Base-by-base conservation (phyloP, 108 stramenopile species). In the Pseudonitzschia multiseries region DNA sequence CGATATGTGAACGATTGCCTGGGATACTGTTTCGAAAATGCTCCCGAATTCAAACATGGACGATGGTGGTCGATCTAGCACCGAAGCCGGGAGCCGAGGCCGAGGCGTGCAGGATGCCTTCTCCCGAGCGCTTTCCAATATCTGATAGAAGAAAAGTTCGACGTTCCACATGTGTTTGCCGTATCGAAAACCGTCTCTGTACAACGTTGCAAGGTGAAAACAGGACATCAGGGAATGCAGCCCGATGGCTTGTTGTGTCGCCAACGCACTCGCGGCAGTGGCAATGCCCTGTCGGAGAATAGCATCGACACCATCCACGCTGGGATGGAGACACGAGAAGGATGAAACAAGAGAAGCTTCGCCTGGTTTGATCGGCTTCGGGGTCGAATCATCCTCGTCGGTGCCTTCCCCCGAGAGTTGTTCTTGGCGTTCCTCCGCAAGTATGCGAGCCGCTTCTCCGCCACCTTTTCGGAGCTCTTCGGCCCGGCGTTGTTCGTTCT, bases 271-370 rank as follows among this genome's bases (percentile, higher is more conserved):
- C 22, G 84, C 79, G 13, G 89, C 84, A 43, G 86, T 83, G 27
- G 89, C 84, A 32, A 89, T 68, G 5, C 89, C 86, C 28, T 71
- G 72, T 54, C 89, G 63, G 29, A 89, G 51, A 36, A 89, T 74
- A 26, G 76, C 72, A 61, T 89, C 89, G 18, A 85, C 77, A 2
- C 89, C 89, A 54, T 83, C 83, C 33, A 89, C 78, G n/a, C 76
- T 75, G n/a, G 86, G 86, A 27, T 84, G 78, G 1, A 89, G 72
- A 56, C 86, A 83, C 22, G 89, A 87, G 53, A 86, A 89, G n/a
- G 84, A 69, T 24, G 84, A 80, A 43, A 84, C 86, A 48, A 89
- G 78, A 22, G 82, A 89, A 17, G 84, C 86, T 70, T 89, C 89
- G 0, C 88, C 86, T 40, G 88, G 84, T 65, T 83, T 81, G 41